Conservation (phyloP, 257 asterid species). For the Echites panduratus region DNA sequence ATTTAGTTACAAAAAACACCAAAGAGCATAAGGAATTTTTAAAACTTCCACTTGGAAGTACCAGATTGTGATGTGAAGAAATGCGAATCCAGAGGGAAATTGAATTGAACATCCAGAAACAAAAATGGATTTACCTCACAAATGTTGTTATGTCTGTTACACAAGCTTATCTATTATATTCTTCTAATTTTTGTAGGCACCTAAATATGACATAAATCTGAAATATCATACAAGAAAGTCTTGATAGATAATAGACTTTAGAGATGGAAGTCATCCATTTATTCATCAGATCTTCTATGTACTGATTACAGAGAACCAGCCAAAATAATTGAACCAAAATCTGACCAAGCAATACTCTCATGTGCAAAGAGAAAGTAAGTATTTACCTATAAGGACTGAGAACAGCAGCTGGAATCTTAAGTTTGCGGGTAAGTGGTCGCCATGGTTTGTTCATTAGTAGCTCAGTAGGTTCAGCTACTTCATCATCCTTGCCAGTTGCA, state of each 20-base stretch:
- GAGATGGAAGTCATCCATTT: neutral
- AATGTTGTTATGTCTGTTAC: neutral
- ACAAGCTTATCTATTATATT: neutral
- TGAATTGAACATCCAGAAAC: neutral
- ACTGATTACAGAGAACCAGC: too few species aligned
- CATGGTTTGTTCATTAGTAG: constrained; percentile 51
- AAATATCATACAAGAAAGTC: neutral
- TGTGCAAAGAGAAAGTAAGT: neutral
- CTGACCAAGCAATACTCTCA: neutral
- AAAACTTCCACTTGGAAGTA: neutral
- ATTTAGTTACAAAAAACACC: neutral
- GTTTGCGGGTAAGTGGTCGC: constrained; percentile 78
- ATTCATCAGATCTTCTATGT: neutral
- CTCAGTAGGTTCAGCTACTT: constrained; percentile 37
- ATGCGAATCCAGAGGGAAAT: neutral
- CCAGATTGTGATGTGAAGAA: neutral
- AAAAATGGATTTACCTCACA: neutral
- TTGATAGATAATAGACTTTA: neutral
- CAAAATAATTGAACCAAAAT: neutral
- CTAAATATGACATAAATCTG: neutral
- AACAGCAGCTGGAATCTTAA: constrained; percentile 66
- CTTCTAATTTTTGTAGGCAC: neutral
- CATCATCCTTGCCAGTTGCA: constrained; percentile 39
- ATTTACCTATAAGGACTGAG: constrained; percentile 72
- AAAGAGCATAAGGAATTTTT: neutral